Percentiles rank a stretch among this genome's conserved stretches.
Conservation (phyloP, 495 filamentous ascomycete species). For the Xylaria telfairii region DNA sequence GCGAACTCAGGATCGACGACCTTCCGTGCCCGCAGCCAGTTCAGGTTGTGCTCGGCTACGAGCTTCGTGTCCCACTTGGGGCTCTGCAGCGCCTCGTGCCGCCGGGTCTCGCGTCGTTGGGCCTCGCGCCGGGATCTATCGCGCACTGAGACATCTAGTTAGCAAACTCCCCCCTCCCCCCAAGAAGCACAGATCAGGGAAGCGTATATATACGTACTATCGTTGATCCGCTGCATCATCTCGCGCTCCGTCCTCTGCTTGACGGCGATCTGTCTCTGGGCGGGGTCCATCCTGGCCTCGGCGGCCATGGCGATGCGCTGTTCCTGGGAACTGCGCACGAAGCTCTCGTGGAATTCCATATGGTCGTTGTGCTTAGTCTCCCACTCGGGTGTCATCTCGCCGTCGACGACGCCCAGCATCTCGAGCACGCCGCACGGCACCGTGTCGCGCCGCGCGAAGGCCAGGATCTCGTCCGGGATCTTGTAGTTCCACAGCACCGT, state of each 20-base stretch:
- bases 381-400: constrained; percentile 64
- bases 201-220: constrained; percentile 41
- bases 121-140: constrained; percentile 41
- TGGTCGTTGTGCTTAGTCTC: constrained; percentile 45
- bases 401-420: constrained; percentile 56
- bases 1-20: constrained; percentile 33
- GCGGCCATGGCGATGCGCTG: constrained; percentile 47
- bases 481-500: constrained; percentile 66
- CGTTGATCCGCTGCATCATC: constrained; percentile 46
- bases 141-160: constrained; percentile 35
- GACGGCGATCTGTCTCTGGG: constrained; percentile 50
- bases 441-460: constrained; percentile 57
- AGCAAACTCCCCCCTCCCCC: neutral
- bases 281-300: constrained; percentile 54
- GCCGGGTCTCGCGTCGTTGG: constrained; percentile 51
- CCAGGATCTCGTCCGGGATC: constrained; percentile 59
- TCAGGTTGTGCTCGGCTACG: constrained; percentile 56
- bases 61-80: constrained; percentile 59
- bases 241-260: constrained; percentile 44
- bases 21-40: constrained; percentile 48
- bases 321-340: constrained; percentile 46
- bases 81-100: constrained; percentile 62
- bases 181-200: neutral
- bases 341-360: constrained; percentile 45
- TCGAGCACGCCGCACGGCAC: constrained; percentile 70